phyloP scores from a whole-genome alignment of 352 stramenopile species.

The Globisporangium alternatum region DNA sequence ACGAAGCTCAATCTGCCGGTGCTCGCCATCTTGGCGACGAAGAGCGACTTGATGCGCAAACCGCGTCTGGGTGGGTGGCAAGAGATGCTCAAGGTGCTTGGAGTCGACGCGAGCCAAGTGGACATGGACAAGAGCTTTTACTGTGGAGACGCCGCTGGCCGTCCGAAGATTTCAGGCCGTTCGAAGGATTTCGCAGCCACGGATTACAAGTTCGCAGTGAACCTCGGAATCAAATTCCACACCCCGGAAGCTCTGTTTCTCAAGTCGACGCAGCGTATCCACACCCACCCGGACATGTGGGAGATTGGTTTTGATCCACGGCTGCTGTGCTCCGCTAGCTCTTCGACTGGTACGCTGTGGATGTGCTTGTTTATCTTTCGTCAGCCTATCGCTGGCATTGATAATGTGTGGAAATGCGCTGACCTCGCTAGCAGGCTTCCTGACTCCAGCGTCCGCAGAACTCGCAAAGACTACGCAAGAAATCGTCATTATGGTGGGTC shows the following conservation, averaged over 20 bases:
- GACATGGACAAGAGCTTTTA: slow-evolving; percentile 71
- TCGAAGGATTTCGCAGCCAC: slow-evolving; percentile 82
- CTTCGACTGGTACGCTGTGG: slow-evolving; percentile 25
- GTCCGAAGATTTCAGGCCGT: slow-evolving; percentile 61
- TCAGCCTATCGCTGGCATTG: neutral
- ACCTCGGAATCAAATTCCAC: slow-evolving; percentile 73
- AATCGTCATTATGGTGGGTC: slow-evolving; percentile 67
- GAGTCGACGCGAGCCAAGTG: slow-evolving; percentile 23
- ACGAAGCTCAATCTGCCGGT: slow-evolving; percentile 62
- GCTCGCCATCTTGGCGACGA: slow-evolving; percentile 64
- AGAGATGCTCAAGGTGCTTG: slow-evolving; percentile 39
- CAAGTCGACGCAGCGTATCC: slow-evolving; percentile 58
- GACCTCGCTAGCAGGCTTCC: slow-evolving; percentile 18
- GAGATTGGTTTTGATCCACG: slow-evolving; percentile 76
- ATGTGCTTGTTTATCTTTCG: neutral
- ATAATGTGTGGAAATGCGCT: slow-evolving; percentile 3
- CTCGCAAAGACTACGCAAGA: slow-evolving; percentile 41
- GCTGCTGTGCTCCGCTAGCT: slow-evolving; percentile 23
- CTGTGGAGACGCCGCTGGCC: slow-evolving; percentile 77
- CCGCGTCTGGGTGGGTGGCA: slow-evolving; percentile 68
- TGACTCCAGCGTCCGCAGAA: slow-evolving; percentile 25
- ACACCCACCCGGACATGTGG: slow-evolving; percentile 66
- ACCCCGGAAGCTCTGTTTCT: slow-evolving; percentile 86
- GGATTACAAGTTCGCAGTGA: slow-evolving; percentile 90
- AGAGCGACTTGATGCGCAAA: slow-evolving; percentile 78